Evolutionary conservation across 2,329 filamentous ascomycete genomes (phyloP).

Genomic region (Orbilia javanica): DNA sequence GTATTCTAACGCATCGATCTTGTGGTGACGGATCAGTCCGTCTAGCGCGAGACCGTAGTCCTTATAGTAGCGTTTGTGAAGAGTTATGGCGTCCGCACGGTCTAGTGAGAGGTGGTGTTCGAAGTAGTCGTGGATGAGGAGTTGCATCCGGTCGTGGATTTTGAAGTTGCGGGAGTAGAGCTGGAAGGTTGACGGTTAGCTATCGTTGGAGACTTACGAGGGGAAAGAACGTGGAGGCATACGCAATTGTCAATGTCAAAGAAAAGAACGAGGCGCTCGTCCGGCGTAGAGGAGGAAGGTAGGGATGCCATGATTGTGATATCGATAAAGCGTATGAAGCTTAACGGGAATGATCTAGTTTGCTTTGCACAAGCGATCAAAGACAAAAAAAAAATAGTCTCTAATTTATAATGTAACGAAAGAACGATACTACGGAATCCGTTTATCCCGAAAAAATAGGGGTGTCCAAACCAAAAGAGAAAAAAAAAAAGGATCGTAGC

Average conservation of each 20-base stretch:
- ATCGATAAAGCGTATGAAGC: not conserved
- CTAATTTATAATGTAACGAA: not conserved
- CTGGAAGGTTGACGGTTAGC: not conserved
- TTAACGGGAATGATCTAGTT: not conserved
- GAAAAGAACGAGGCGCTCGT: conserved; percentile 72
- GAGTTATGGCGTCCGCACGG: conserved; percentile 81
- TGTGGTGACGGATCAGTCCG: conserved; percentile 90
- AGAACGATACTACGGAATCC: not conserved
- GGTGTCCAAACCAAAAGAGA: not conserved
- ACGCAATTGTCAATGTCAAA: conserved; percentile 99
- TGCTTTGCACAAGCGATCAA: not conserved
- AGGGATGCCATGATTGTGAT: conserved; percentile 22
- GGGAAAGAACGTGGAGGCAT: conserved; percentile 63
- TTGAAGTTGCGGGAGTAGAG: conserved; percentile 65
- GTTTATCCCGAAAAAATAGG: not conserved
- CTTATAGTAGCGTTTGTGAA: conserved; percentile 93
- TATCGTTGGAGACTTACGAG: conserved; percentile 68
- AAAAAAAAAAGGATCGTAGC: not conserved
- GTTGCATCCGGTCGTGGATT: conserved; percentile 89
- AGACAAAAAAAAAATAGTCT: not conserved
- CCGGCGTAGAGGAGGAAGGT: conserved; percentile 57
- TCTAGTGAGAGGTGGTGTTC: conserved; percentile 69
- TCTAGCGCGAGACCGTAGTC: conserved; percentile 98
- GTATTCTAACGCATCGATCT: conserved; percentile 95
- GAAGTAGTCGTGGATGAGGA: conserved; percentile 75